Conservation (phyloP, 257 asterid species). For the Plantago ovata region DNA sequence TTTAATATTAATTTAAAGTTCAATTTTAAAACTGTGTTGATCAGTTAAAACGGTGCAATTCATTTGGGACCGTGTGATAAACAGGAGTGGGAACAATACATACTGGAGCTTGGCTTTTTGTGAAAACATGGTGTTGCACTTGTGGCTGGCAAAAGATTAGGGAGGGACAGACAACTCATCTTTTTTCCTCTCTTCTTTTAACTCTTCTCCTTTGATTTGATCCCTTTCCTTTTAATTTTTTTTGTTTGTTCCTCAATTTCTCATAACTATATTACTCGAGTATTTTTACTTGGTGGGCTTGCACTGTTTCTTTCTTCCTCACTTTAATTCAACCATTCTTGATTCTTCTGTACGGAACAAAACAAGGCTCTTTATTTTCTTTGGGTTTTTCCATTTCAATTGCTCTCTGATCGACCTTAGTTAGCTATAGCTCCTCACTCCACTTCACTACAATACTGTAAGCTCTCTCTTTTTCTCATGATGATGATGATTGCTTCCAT, state of each 20-base stretch:
- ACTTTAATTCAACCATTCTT: no score
- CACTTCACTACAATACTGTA: background rate
- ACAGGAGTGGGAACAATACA: constrained; percentile 25
- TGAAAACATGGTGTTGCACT: constrained; percentile 63
- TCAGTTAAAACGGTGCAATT: no score
- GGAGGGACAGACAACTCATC: constrained; percentile 54
- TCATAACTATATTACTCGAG: background rate
- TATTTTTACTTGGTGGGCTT: constrained; percentile 23
- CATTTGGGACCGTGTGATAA: background rate
- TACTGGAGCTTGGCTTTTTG: constrained; percentile 55
- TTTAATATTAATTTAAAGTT: no score
- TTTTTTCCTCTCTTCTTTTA: constrained; percentile 24
- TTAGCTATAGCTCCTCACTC: no score
- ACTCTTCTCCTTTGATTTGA: constrained; percentile 31
- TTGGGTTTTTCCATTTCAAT: constrained; percentile 18
- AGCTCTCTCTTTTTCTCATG: constrained; percentile 8
- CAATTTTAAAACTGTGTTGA: no score
- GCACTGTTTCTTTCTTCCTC: constrained; percentile 5
- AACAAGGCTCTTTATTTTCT: no score
- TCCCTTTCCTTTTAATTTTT: constrained; percentile 17
- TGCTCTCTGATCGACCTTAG: background rate
- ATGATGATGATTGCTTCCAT: background rate
- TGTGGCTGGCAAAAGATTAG: constrained; percentile 71
- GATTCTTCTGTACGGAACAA: no score
- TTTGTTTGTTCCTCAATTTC: constrained; percentile 30